A percentile compares a stretch with the other conserved stretches of the same genome.
Evolutionary conservation across 2,329 filamentous ascomycete genomes (phyloP).

Genomic region (Chaetomium olivaceum): DNA sequence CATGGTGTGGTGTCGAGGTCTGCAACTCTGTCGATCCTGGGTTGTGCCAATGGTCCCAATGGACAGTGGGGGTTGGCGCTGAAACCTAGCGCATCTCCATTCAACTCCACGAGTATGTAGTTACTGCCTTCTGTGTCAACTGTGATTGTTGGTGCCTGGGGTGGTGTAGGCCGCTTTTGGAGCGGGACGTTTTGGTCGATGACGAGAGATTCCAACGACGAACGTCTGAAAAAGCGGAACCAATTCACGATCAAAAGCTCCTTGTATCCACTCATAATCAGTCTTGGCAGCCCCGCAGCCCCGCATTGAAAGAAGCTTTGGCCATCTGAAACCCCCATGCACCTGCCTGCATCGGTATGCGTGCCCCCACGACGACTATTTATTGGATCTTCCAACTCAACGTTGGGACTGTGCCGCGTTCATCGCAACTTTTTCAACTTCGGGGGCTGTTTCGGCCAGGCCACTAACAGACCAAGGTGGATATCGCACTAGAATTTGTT

Average conservation of each 20-base stretch:
- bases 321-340: neutral
- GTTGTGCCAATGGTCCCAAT: neutral
- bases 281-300: conserved; percentile 19
- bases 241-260: neutral
- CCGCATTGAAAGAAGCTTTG: neutral
- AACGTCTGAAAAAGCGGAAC: neutral
- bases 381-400: neutral
- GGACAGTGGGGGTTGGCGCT: neutral
- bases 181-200: conserved; percentile 16
- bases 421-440: neutral
- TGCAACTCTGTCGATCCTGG: neutral
- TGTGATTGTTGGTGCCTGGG: neutral
- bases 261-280: neutral
- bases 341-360: neutral
- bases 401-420: neutral
- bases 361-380: neutral
- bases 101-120: neutral
- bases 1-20: conserved; percentile 16
- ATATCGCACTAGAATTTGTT: neutral
- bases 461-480: conserved; percentile 7
- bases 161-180: neutral
- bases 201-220: conserved; percentile 11
- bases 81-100: conserved; percentile 12
- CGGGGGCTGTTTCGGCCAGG: conserved; percentile 1
- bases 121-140: neutral